phyloP scores from a whole-genome alignment of 768 basidiomycete genomes.

The Xanthoconium stramineum region DNA sequence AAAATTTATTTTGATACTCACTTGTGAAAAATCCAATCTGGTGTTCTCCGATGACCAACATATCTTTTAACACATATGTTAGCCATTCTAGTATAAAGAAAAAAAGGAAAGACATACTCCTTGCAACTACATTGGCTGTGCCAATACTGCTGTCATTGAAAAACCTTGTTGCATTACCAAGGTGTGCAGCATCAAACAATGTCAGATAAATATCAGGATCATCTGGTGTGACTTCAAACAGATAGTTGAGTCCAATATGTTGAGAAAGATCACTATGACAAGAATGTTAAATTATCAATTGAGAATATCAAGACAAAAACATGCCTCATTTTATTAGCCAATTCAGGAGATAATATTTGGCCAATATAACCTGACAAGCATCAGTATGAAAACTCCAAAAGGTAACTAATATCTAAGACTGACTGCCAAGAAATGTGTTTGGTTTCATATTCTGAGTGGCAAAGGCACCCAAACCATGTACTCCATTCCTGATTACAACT shows the following conservation, averaged over 20 bases:
- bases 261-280: conserved; percentile 9
- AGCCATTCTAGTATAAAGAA: background rate
- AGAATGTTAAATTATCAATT: background rate
- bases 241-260: conserved; percentile 32
- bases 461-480: conserved; percentile 47
- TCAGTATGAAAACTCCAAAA: background rate
- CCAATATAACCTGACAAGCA: conserved; percentile 41
- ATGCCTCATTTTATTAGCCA: conserved; percentile 17
- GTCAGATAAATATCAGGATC: background rate
- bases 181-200: conserved; percentile 36
- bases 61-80: conserved; percentile 13
- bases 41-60: conserved; percentile 32
- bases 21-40: conserved; percentile 37
- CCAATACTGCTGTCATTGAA: conserved; percentile 34
- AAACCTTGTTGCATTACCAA: conserved; percentile 45
- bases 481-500: conserved; percentile 34
- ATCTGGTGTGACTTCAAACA: conserved; percentile 24
- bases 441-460: conserved; percentile 26
- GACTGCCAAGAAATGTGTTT: conserved; percentile 34
- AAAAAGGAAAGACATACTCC: conserved; percentile 17
- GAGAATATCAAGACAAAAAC: background rate
- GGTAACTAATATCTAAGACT: background rate
- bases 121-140: conserved; percentile 22
- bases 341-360: conserved; percentile 1
- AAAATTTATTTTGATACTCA: conserved; percentile 17